Percentiles rank a stretch among this genome's conserved stretches.
These are phyloP conservation scores for Cyberlindnera xishuangbannaensis DNA, from an alignment of 805 yeast species.

Conservation along the genomic window DNA sequence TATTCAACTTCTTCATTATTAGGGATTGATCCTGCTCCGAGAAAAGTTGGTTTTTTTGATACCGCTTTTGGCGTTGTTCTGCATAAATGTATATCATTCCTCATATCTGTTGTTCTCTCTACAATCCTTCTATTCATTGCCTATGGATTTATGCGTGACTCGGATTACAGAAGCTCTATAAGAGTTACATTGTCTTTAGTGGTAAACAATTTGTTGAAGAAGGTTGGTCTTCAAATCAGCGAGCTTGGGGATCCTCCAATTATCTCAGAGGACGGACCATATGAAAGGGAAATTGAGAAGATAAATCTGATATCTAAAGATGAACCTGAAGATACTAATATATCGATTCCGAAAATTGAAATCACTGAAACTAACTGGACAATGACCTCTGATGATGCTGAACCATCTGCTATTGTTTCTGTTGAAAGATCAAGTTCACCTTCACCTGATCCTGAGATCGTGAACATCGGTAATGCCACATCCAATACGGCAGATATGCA, in stretches of 20 bases:
- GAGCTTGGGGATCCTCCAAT: slow-evolving; percentile 10
- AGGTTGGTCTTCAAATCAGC: slow-evolving; percentile 28
- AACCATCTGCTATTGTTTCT: too few relatives aligned
- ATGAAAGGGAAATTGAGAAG: not conserved
- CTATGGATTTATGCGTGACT: too few relatives aligned
- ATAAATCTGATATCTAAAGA: slow-evolving; percentile 4
- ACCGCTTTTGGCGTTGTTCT: slow-evolving; percentile 27
- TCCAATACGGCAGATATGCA: not conserved
- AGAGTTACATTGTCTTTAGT: too few relatives aligned
- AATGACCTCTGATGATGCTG: too few relatives aligned
- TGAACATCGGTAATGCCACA: too few relatives aligned
- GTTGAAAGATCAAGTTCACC: too few relatives aligned
- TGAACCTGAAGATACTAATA: not conserved
- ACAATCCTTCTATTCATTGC: slow-evolving; percentile 23
- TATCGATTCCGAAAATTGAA: not conserved
- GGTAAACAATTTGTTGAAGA: slow-evolving; percentile 26
- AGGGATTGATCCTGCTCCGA: slow-evolving; percentile 24
- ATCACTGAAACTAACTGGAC: too few relatives aligned
- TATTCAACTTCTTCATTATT: slow-evolving; percentile 15
- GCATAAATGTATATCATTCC: slow-evolving; percentile 33
- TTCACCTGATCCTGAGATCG: too few relatives aligned
- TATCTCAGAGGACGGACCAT: too few relatives aligned
- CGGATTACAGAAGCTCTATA: too few relatives aligned
- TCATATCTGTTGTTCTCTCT: slow-evolving; percentile 33
- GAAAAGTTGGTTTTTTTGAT: slow-evolving; percentile 15